phyloP scores from a whole-genome alignment of 352 stramenopile genomes.

The Globisporangium barbulae region DNA sequence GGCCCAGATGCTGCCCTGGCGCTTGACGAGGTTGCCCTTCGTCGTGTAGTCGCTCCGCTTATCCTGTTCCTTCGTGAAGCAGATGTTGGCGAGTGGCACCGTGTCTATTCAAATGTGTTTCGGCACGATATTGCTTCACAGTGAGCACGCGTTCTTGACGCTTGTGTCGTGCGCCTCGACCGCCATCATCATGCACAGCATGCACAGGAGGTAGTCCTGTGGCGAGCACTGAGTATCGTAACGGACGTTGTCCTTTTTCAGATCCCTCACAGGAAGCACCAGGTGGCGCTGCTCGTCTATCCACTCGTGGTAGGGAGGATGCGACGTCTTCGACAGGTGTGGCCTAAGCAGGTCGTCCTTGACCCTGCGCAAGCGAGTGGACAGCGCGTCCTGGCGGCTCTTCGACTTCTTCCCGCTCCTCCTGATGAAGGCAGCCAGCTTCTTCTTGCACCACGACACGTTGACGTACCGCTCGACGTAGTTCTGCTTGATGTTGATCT shows the following conservation, averaged over 20 bases:
- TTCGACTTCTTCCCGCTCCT: background rate
- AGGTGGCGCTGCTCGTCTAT: background rate
- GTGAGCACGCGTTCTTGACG: background rate
- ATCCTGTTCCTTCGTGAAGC: no score
- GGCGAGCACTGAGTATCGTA: background rate
- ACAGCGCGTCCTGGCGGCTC: background rate
- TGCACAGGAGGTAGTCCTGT: background rate
- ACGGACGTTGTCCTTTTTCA: background rate
- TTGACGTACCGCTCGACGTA: background rate
- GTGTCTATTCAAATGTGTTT: background rate
- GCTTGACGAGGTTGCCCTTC: no score
- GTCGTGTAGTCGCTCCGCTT: no score
- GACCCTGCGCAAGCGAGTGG: background rate
- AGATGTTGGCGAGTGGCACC: background rate
- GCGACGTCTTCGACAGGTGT: background rate
- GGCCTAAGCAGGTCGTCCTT: background rate
- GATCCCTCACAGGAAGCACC: background rate
- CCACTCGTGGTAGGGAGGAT: background rate
- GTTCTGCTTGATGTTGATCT: background rate
- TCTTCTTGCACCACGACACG: background rate
- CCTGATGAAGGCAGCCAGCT: background rate
- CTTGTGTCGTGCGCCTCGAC: background rate
- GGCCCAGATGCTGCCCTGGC: no score
- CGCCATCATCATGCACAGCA: background rate
- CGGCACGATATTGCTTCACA: background rate